A percentile compares a stretch with the other conserved stretches of the same genome.
These are phyloP conservation scores for Magnolia officinalis DNA, from an alignment of 164 flowering plant species.

Conservation along the genomic window DNA sequence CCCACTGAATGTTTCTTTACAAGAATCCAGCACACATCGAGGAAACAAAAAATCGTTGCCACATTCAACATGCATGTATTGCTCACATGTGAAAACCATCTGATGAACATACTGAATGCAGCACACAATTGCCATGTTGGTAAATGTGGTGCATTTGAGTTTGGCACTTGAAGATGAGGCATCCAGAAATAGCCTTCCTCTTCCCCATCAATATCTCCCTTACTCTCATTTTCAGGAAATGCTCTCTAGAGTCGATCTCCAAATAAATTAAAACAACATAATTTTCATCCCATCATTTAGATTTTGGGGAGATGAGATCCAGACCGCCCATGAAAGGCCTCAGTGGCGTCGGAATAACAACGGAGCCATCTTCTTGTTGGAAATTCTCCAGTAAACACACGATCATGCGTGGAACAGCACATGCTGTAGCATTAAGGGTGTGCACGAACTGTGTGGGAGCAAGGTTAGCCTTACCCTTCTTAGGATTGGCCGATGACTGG, in stretches of 20 bases:
- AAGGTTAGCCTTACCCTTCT: conserved; percentile 53
- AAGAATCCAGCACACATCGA: too few species aligned
- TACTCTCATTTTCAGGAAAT: neutral
- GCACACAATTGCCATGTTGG: too few species aligned
- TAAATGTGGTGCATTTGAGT: too few species aligned
- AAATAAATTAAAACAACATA: neutral
- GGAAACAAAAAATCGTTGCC: too few species aligned
- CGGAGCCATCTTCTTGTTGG: conserved; percentile 91
- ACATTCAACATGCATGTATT: too few species aligned
- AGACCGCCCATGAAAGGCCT: conserved; percentile 91
- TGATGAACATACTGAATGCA: too few species aligned
- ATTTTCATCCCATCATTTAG: conserved; percentile 15
- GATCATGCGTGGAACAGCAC: conserved; percentile 94
- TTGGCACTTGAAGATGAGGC: too few species aligned
- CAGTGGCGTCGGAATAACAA: conserved; percentile 68
- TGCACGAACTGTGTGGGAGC: conserved; percentile 79
- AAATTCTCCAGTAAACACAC: conserved; percentile 82
- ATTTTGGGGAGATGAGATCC: conserved; percentile 44
- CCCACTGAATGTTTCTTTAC: too few species aligned
- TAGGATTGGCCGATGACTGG: conserved; percentile 26
- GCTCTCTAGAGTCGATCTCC: neutral
- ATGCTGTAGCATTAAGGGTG: conserved; percentile 93
- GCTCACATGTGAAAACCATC: too few species aligned
- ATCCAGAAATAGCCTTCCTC: too few species aligned
- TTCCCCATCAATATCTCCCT: neutral